Evolutionary conservation across 225 moss, liverwort and hornwort genomes (phyloP), one percentile per base, ranked within the genome.

Genomic region (Neckera pumila): DNA sequence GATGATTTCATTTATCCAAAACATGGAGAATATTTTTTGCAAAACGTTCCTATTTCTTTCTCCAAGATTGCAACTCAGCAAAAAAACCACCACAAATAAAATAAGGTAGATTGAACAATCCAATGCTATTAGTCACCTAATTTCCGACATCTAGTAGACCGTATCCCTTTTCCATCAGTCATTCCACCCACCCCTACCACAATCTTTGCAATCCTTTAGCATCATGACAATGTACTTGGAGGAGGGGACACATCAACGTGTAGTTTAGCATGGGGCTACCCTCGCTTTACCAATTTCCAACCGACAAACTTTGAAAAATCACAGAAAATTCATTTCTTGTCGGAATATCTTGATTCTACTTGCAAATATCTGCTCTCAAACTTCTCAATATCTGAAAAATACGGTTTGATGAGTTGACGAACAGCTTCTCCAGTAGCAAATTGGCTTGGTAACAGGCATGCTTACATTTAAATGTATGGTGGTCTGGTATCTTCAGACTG

Each of bases 71-170:
- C 6, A 76, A 33, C 5, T 13, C 5, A 2, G 0, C 3, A 3
- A 21, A 51, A 45, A 51, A 22, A 76, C 22, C 21, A 22, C 22
- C 8, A 14, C 22, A 75, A 31, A 49, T 31, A 7, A 11, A 20
- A 49, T 17, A 47, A 73, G 6, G 3, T 45, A 7, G 17, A 17
- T 43, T 0, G 0, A 43, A 43, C 17, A 43, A 72, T 1, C 16
- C 43, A 10, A 74, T 74, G 17, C 0, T 0, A 4, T 71, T 0
- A 42, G 5, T 26, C 26, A 70, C 8, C 26, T 0, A 25, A 15
- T 25, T 15, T 27, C 2, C 1, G 0, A 16, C 10, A 72, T 45
- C 17, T 28, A 45, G 1, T 30, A 2, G 3, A 17, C 45, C 3
- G 14, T 17, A 7, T 72, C 28, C 10, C 30, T 30, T 73, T 15